Conservation (phyloP, 2,329 filamentous ascomycete genomes). For the Neofusicoccum ribis region DNA sequence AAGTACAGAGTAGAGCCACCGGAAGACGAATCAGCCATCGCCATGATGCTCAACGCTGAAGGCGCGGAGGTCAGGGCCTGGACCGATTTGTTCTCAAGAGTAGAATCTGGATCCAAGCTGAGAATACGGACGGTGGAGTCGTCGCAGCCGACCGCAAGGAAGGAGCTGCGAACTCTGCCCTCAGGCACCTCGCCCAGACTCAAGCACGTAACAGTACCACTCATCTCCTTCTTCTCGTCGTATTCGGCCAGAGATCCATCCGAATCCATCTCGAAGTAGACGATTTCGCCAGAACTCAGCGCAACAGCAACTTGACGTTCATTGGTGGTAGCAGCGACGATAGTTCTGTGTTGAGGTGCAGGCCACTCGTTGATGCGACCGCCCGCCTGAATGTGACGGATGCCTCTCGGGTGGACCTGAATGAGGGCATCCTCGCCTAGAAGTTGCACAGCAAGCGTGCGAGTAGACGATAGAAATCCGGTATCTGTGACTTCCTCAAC, state of each 20-base stretch:
- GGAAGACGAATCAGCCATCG: slow-evolving; percentile 91
- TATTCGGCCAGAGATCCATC: slow-evolving; percentile 92
- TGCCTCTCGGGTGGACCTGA: slow-evolving; percentile 95
- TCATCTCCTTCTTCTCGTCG: slow-evolving; percentile 91
- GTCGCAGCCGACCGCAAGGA: slow-evolving; percentile 93
- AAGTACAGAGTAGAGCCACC: slow-evolving; percentile 88
- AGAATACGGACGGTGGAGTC: slow-evolving; percentile 94
- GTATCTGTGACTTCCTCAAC: slow-evolving; percentile 95
- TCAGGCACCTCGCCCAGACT: slow-evolving; percentile 91
- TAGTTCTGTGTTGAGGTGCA: slow-evolving; percentile 88
- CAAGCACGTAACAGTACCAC: slow-evolving; percentile 90
- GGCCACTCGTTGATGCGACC: slow-evolving; percentile 88
- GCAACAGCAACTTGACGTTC: slow-evolving; percentile 90
- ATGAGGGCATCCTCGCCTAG: slow-evolving; percentile 90
- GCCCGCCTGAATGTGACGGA: slow-evolving; percentile 79
- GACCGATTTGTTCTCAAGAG: slow-evolving; percentile 89
- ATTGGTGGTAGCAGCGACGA: slow-evolving; percentile 92
- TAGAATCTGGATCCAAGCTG: slow-evolving; percentile 85
- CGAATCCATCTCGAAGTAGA: slow-evolving; percentile 96
- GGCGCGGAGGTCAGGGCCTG: slow-evolving; percentile 90
- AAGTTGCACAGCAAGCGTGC: slow-evolving; percentile 89
- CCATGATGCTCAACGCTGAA: slow-evolving; percentile 84
- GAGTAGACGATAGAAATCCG: slow-evolving; percentile 83
- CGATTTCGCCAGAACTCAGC: slow-evolving; percentile 91
- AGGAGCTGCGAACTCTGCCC: slow-evolving; percentile 84